A percentile compares a stretch with the other conserved stretches of the same genome.
Evolutionary conservation across 2,329 filamentous ascomycete species (phyloP).

Genomic region (Plectosphaerella cucumerina): DNA sequence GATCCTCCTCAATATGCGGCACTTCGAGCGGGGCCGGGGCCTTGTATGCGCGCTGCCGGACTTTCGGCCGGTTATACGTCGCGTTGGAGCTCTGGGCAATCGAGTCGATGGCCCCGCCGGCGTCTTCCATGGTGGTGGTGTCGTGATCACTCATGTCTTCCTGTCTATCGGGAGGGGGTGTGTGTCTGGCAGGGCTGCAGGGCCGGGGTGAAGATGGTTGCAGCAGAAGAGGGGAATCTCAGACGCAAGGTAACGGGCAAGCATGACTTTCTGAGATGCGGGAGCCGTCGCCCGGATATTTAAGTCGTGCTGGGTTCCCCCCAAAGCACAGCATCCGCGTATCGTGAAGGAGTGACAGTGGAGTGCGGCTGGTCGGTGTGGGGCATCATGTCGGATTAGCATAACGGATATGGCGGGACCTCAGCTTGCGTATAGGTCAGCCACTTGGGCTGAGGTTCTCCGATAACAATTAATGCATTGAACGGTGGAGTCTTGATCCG

Average conservation of each 20-base stretch:
- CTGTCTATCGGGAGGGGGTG: no score
- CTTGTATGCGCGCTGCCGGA: constrained; percentile 36
- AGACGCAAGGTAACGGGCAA: background rate
- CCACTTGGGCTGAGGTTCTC: background rate
- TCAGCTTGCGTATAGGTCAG: no score
- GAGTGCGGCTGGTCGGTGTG: background rate
- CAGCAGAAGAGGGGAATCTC: background rate
- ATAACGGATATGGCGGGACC: constrained; percentile 5
- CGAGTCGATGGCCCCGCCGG: background rate
- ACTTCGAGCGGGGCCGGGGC: constrained; percentile 34
- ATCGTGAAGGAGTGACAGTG: no score
- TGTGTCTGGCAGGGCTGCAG: background rate
- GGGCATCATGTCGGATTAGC: constrained; percentile 2
- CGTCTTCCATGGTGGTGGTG: no score
- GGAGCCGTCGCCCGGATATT: background rate
- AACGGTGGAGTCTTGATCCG: background rate
- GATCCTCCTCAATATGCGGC: constrained; percentile 45
- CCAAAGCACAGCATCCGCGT: background rate
- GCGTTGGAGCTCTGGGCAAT: constrained; percentile 3
- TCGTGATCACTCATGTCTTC: no score
- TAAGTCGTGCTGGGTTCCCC: background rate
- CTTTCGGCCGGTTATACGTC: constrained; percentile 5
- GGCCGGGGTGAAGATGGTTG: background rate
- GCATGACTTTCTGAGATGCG: background rate
- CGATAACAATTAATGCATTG: background rate